Conservation (phyloP, 768 basidiomycete species). For the Mycena latifolia region DNA sequence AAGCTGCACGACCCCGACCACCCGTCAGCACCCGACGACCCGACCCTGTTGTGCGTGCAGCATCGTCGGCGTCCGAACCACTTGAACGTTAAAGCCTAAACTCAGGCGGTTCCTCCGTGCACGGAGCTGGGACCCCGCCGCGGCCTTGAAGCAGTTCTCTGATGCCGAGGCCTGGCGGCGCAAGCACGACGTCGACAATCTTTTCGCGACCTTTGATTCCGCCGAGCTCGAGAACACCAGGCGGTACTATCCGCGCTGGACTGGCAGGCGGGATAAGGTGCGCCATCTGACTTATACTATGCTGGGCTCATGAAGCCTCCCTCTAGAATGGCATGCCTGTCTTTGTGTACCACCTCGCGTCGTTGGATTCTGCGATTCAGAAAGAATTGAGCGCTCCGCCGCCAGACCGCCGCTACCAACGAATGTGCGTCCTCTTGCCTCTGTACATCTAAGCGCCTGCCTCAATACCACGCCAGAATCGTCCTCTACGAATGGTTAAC, state of each 20-base stretch:
- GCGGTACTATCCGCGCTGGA: constrained; percentile 85
- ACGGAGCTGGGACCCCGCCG: constrained; percentile 69
- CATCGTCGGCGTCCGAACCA: neutral
- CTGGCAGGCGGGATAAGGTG: constrained; percentile 83
- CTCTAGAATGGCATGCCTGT: constrained; percentile 74
- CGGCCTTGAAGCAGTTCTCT: constrained; percentile 79
- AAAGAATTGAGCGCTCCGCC: constrained; percentile 71
- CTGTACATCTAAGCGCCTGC: neutral
- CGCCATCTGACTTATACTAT: neutral
- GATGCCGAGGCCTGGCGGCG: constrained; percentile 77
- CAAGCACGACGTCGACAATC: constrained; percentile 68
- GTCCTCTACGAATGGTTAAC: constrained; percentile 76
- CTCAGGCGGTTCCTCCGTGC: constrained; percentile 89
- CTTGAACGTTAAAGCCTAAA: constrained; percentile 4
- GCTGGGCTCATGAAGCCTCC: neutral
- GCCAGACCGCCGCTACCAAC: constrained; percentile 68
- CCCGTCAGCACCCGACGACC: constrained; percentile 70
- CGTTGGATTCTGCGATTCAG: constrained; percentile 63
- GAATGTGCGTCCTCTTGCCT: constrained; percentile 71
- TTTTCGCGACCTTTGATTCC: constrained; percentile 69
- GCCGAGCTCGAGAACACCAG: constrained; percentile 72
- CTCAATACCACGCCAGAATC: constrained; percentile 55
- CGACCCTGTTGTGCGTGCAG: constrained; percentile 70
- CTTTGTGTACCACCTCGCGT: constrained; percentile 82
- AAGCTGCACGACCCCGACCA: constrained; percentile 60